Conservation (phyloP, 495 filamentous ascomycete species). For the Letharia columbiana region DNA sequence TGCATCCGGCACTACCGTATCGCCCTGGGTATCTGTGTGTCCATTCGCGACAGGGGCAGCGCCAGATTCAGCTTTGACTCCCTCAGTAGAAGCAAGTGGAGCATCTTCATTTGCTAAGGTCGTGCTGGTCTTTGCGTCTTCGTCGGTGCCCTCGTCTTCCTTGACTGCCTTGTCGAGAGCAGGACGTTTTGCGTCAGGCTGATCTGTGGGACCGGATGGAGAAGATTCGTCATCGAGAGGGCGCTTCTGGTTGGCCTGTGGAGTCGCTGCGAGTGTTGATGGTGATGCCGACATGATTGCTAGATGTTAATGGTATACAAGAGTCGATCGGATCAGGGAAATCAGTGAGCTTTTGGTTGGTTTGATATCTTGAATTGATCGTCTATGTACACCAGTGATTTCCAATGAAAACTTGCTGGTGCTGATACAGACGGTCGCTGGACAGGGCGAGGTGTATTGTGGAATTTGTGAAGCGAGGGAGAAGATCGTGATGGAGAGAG, state of each 20-base stretch:
- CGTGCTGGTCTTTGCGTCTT: constrained; percentile 33
- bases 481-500: constrained; percentile 28
- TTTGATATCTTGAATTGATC: constrained; percentile 48
- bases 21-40: constrained; percentile 44
- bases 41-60: constrained; percentile 39
- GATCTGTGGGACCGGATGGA: constrained; percentile 79
- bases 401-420: constrained; percentile 90
- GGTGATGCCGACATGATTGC: constrained; percentile 55
- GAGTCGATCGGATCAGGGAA: constrained; percentile 18
- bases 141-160: constrained; percentile 39
- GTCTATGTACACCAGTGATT: constrained; percentile 83
- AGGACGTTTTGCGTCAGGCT: constrained; percentile 93
- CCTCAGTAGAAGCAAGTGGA: constrained; percentile 27
- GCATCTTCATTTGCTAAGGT: constrained; percentile 35
- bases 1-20: constrained; percentile 70
- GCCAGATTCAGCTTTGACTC: constrained; percentile 43
- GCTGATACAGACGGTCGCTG: constrained; percentile 29
- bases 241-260: constrained; percentile 65
- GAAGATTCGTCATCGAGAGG: constrained; percentile 95
- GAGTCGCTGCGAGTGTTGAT: constrained; percentile 41
- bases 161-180: constrained; percentile 86
- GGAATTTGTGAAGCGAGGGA: constrained; percentile 25
- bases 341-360: constrained; percentile 33
- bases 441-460: constrained; percentile 21
- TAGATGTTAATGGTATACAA: constrained; percentile 18